These are phyloP conservation scores for Musa acuminata DNA, from an alignment of 176 grass and related monocot genomes.

Conservation along the genomic window DNA sequence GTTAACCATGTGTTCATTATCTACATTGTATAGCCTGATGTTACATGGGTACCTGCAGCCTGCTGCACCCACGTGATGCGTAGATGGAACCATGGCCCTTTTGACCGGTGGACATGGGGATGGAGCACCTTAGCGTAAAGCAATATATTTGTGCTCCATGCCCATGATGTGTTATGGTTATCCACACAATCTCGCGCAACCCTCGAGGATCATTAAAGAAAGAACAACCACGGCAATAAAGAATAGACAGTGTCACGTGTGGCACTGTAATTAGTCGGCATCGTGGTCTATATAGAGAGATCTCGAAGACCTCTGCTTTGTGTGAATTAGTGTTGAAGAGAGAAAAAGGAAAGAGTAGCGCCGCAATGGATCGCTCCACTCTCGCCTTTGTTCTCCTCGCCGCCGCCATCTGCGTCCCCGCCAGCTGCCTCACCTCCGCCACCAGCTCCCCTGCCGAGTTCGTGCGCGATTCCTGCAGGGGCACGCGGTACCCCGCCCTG, in stretches of 20 bases:
- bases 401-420: neutral
- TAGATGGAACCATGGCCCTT: neutral
- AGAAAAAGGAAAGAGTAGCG: neutral
- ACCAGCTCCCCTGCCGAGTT: slow-evolving; percentile 4
- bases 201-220: neutral
- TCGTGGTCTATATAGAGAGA: neutral
- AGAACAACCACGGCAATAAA: neutral
- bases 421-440: neutral
- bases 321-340: neutral
- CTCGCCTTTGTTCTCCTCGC: neutral
- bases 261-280: neutral
- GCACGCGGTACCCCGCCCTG: slow-evolving; percentile 46
- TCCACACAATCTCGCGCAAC: neutral
- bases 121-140: too few species aligned
- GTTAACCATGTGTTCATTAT: neutral
- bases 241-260: neutral
- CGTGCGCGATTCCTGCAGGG: slow-evolving; percentile 43
- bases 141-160: neutral
- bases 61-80: neutral
- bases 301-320: neutral
- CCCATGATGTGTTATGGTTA: neutral
- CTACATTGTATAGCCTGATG: neutral
- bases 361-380: neutral
- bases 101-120: too few species aligned
- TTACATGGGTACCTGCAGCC: neutral